Evolutionary conservation across 2,329 filamentous ascomycete genomes (phyloP).

Genomic region (Claviceps capensis): DNA sequence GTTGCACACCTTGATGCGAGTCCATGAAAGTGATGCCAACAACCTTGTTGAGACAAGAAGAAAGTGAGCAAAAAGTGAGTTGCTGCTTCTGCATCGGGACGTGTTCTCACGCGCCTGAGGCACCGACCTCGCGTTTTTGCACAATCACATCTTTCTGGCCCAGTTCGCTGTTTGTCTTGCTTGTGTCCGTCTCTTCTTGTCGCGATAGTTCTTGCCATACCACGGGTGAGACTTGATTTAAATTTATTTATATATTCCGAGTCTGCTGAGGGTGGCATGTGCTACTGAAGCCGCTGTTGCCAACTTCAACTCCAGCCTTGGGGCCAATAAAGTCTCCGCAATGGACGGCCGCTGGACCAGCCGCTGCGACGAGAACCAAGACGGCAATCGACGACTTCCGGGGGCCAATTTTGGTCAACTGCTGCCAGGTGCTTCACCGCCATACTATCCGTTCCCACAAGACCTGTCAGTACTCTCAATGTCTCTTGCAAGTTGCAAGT

Average conservation of each 20-base stretch:
- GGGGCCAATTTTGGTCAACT: constrained; percentile 6
- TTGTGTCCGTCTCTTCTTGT: background rate
- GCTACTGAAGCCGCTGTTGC: background rate
- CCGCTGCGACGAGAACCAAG: constrained; percentile 3
- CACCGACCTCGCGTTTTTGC: background rate
- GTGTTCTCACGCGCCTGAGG: constrained; percentile 4
- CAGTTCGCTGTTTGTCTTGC: background rate
- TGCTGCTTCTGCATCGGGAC: constrained; percentile 4
- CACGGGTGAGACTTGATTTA: background rate
- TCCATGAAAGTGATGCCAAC: background rate
- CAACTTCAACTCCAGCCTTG: background rate
- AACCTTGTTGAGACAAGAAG: background rate
- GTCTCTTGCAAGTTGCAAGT: constrained; percentile 1
- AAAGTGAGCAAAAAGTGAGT: constrained; percentile 7
- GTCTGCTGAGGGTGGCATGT: background rate
- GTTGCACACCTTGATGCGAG: background rate
- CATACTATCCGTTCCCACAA: constrained; percentile 2
- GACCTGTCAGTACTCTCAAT: constrained; percentile 4
- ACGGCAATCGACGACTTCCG: background rate
- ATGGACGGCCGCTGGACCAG: constrained; percentile 5
- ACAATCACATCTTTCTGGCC: background rate
- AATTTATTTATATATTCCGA: background rate
- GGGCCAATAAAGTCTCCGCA: constrained; percentile 1
- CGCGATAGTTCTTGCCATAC: background rate
- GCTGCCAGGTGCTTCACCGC: constrained; percentile 11